Percentiles rank a stretch among this genome's conserved stretches.
These are phyloP conservation scores for Exophiala sideris DNA, from an alignment of 2,329 filamentous ascomycete genomes.

Conservation along the genomic window DNA sequence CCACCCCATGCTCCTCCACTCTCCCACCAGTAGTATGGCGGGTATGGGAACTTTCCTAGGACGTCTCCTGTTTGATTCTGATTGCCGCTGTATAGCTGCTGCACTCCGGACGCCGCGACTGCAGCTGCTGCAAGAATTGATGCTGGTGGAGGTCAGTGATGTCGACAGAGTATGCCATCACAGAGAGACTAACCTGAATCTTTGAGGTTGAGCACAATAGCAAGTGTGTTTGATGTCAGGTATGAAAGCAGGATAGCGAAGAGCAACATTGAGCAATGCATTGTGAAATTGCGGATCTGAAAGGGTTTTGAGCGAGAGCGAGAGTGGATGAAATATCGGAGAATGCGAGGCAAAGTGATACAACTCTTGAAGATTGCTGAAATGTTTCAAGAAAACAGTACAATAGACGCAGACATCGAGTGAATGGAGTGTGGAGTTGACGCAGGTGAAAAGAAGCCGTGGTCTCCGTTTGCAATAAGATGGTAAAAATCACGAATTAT, in stretches of 20 bases:
- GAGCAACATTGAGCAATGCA: conserved; percentile 3
- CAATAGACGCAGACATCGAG: no score
- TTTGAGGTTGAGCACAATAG: conserved; percentile 31
- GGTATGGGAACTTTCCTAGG: conserved; percentile 61
- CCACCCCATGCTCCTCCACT: conserved; percentile 63
- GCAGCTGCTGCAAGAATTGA: conserved; percentile 45
- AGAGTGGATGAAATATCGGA: neutral
- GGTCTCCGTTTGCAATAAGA: no score
- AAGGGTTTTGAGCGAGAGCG: neutral
- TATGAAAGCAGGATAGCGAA: neutral
- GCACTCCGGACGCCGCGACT: conserved; percentile 47
- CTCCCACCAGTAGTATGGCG: conserved; percentile 59
- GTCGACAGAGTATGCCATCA: neutral
- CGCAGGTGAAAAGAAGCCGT: no score
- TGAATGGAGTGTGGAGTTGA: no score
- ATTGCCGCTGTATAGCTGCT: conserved; percentile 54
- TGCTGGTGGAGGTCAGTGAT: conserved; percentile 28
- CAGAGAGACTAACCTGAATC: conserved; percentile 29
- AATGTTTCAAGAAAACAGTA: no score
- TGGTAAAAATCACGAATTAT: no score
- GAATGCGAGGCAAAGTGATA: neutral
- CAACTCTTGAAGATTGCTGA: neutral
- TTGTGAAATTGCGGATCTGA: neutral
- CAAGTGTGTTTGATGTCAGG: conserved; percentile 1
- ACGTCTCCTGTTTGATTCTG: conserved; percentile 47